A percentile compares a stretch with the other conserved stretches of the same genome.
Evolutionary conservation across 208 protist species (phyloP).

Genomic region (Acanthamoeba healyi): DNA sequence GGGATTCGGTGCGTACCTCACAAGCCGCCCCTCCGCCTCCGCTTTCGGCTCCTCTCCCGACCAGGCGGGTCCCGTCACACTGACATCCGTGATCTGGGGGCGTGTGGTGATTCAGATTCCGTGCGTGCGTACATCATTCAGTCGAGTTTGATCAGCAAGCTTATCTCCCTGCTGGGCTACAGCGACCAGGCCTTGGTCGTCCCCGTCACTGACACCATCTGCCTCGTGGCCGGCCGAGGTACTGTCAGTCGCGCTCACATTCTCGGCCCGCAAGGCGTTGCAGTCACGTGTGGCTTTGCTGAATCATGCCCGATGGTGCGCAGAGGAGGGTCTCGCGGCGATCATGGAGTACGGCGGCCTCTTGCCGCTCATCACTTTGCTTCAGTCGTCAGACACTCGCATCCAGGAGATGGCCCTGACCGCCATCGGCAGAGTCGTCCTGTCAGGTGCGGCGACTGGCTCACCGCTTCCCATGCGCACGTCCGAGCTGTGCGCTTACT

Average conservation of each 20-base stretch:
- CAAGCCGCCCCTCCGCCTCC: too few species aligned
- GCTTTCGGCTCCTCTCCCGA: neutral
- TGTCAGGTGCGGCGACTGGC: neutral
- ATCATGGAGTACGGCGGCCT: conserved; percentile 37
- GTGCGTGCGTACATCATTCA: neutral
- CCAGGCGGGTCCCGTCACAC: neutral
- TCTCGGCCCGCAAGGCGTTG: too few species aligned
- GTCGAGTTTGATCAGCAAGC: neutral
- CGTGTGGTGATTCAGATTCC: neutral
- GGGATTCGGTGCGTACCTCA: neutral
- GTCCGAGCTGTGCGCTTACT: neutral
- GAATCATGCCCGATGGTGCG: neutral
- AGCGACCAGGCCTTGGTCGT: neutral
- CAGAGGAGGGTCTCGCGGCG: neutral
- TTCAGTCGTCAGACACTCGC: neutral
- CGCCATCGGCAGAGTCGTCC: conserved; percentile 25
- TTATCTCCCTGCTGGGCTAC: conserved; percentile 19
- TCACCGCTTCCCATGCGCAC: too few species aligned
- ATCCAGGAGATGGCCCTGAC: conserved; percentile 11
- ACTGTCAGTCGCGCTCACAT: too few species aligned
- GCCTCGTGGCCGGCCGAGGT: neutral
- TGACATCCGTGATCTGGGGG: too few species aligned
- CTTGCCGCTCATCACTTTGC: neutral
- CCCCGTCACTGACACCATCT: neutral
- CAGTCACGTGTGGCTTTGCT: neutral